Percentiles rank a stretch among this genome's conserved stretches.
Evolutionary conservation across 139 green algal species (phyloP).

Genomic region (Chlamydomonas eustigma): DNA sequence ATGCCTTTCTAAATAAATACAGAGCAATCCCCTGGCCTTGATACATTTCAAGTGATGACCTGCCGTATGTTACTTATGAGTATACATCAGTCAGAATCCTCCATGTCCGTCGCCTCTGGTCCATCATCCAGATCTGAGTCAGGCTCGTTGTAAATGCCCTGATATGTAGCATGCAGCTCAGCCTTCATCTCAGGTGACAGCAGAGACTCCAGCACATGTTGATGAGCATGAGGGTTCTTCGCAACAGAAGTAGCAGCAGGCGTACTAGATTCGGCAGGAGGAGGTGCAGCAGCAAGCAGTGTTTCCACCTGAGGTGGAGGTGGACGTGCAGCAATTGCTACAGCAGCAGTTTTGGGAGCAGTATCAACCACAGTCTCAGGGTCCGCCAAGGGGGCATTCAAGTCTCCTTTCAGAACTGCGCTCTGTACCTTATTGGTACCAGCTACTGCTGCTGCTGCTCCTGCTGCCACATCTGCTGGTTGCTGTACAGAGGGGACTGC

Average conservation of each 20-base stretch:
- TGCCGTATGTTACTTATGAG: too few species aligned
- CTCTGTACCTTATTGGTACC: not conserved
- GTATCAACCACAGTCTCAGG: not conserved
- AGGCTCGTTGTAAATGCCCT: constrained; percentile 4
- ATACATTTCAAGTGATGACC: too few species aligned
- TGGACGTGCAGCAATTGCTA: not conserved
- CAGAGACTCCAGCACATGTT: not conserved
- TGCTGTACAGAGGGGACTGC: not conserved
- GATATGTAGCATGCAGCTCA: not conserved
- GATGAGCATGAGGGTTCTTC: not conserved
- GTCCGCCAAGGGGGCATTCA: not conserved
- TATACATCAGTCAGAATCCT: constrained; percentile 1
- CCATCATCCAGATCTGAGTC: not conserved
- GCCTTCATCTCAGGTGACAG: not conserved
- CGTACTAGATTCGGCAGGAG: not conserved
- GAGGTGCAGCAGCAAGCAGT: not conserved
- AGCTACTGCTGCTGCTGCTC: not conserved
- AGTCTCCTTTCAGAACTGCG: too few species aligned
- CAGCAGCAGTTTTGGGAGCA: not conserved
- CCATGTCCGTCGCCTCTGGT: constrained; percentile 5
- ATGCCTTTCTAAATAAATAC: too few species aligned
- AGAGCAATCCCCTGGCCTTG: too few species aligned
- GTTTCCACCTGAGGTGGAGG: not conserved
- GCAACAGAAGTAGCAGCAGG: not conserved
- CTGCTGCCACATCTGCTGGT: not conserved